Evolutionary conservation across 768 basidiomycete species (phyloP).

Genomic region (Astraeus odoratus): DNA sequence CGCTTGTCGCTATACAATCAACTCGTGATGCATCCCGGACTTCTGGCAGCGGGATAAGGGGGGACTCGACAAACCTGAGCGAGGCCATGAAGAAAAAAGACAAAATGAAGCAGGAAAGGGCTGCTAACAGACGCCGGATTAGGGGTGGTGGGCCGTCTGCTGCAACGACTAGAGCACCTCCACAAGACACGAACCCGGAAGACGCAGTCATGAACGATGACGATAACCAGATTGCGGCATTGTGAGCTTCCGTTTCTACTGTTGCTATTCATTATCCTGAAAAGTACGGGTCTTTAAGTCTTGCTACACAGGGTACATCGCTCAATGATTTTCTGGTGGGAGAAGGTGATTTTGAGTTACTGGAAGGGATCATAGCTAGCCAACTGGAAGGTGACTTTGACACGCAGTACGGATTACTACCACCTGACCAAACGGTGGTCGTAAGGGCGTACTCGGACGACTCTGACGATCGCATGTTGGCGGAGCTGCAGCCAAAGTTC

Average conservation of each 20-base stretch:
- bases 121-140: constrained; percentile 61
- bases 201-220: constrained; percentile 15
- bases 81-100: constrained; percentile 79
- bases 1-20: background rate
- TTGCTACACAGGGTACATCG: constrained; percentile 15
- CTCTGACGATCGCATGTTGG: constrained; percentile 81
- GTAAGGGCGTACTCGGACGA: constrained; percentile 89
- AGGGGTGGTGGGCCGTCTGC: constrained; percentile 58
- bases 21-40: constrained; percentile 10
- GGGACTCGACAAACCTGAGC: constrained; percentile 38
- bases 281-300: constrained; percentile 4
- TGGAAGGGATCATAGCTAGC: constrained; percentile 21
- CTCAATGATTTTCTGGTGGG: constrained; percentile 10
- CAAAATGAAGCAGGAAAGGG: constrained; percentile 48
- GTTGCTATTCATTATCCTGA: background rate
- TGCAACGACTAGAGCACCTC: constrained; percentile 6
- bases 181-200: constrained; percentile 6
- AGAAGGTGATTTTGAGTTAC: constrained; percentile 17
- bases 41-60: constrained; percentile 15
- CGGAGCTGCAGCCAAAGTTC: constrained; percentile 84
- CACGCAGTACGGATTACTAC: constrained; percentile 69
- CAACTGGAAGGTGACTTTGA: constrained; percentile 57
- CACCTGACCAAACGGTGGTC: constrained; percentile 73
- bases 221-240: constrained; percentile 41
- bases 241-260: constrained; percentile 37